Percentiles rank a stretch among this genome's conserved stretches.
Conservation (phyloP, 2,329 filamentous ascomycete species). For the Neobulgaria alba region DNA sequence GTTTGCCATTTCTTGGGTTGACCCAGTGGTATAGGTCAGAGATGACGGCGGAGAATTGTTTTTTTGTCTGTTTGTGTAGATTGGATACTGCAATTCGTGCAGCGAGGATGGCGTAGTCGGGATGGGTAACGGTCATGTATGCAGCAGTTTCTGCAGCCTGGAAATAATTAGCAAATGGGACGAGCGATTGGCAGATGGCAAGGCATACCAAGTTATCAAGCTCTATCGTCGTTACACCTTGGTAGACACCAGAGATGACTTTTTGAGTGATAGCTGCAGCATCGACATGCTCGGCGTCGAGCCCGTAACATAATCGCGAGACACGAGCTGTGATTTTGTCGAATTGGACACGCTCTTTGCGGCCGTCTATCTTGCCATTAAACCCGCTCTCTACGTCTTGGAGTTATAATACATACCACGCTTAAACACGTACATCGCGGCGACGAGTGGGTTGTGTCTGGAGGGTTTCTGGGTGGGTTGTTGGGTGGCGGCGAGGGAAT, state of each 20-base stretch:
- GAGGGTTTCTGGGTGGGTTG: slow-evolving; percentile 11
- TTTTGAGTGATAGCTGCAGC: slow-evolving; percentile 98
- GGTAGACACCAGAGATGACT: slow-evolving; percentile 98
- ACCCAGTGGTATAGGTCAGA: slow-evolving; percentile 91
- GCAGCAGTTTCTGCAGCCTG: slow-evolving; percentile 97
- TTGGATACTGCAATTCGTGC: slow-evolving; percentile 98
- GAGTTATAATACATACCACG: slow-evolving; percentile 26
- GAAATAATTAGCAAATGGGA: slow-evolving; percentile 17
- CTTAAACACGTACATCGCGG: slow-evolving; percentile 30
- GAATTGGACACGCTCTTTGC: slow-evolving; percentile 99
- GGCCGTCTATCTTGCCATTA: slow-evolving; percentile 61
- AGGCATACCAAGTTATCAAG: slow-evolving; percentile 88
- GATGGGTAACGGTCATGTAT: slow-evolving; percentile 99
- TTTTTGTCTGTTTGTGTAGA: slow-evolving; percentile 99
- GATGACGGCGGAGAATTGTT: slow-evolving; percentile 96
- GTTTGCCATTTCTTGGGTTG: slow-evolving; percentile 80
- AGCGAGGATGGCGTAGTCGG: slow-evolving; percentile 96
- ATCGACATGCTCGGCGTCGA: slow-evolving; percentile 93
- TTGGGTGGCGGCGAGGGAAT: slow-evolving; percentile 1
- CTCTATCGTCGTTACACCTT: slow-evolving; percentile 93
- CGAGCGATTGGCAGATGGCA: background rate
- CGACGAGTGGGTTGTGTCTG: slow-evolving; percentile 8
- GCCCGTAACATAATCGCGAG: slow-evolving; percentile 92
- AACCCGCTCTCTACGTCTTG: background rate
- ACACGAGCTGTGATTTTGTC: slow-evolving; percentile 99